These are phyloP conservation scores for Phaeodactylum tricornutum DNA, from an alignment of 108 stramenopile genomes.

Conservation along the genomic window DNA sequence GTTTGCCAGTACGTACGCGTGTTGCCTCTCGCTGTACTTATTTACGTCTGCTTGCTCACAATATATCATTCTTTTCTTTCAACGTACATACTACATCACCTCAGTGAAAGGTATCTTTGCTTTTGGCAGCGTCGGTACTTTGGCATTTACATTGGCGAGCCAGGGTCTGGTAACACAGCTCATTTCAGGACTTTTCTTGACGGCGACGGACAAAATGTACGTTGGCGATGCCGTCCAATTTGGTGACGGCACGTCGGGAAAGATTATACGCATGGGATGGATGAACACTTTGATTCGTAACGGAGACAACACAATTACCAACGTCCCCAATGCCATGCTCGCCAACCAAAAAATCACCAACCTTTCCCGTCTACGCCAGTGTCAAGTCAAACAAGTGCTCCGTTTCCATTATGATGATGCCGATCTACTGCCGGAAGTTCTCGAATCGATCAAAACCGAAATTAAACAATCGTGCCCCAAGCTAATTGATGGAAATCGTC, in stretches of 20 bases:
- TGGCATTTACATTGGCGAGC: slow-evolving; percentile 8
- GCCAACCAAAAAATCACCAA: slow-evolving; percentile 39
- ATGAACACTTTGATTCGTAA: slow-evolving; percentile 21
- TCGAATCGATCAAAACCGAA: slow-evolving; percentile 40
- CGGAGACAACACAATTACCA: slow-evolving; percentile 33
- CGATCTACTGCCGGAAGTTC: slow-evolving; percentile 34
- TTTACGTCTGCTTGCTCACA: too few species aligned
- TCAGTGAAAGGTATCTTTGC: too few species aligned
- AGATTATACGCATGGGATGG: slow-evolving; percentile 36
- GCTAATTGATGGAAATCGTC: slow-evolving; percentile 50
- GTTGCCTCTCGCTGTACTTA: too few species aligned
- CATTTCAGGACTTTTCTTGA: slow-evolving; percentile 34
- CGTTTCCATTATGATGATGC: slow-evolving; percentile 40
- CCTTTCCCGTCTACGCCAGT: slow-evolving; percentile 21
- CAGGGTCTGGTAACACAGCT: slow-evolving; percentile 10
- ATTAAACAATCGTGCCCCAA: slow-evolving; percentile 38
- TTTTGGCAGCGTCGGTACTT: slow-evolving; percentile 4
- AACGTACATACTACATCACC: too few species aligned
- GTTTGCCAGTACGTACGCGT: too few species aligned
- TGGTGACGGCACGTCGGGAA: slow-evolving; percentile 38
- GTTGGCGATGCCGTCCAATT: slow-evolving; percentile 40
- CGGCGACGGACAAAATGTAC: slow-evolving; percentile 30
- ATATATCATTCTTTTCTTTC: too few species aligned
- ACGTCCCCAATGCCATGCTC: slow-evolving; percentile 48
- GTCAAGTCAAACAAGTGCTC: slow-evolving; percentile 57